Evolutionary conservation across 73 alveolate genomes (phyloP), one percentile per base, ranked within the genome.

Genomic region (Diophrys appendiculata): DNA sequence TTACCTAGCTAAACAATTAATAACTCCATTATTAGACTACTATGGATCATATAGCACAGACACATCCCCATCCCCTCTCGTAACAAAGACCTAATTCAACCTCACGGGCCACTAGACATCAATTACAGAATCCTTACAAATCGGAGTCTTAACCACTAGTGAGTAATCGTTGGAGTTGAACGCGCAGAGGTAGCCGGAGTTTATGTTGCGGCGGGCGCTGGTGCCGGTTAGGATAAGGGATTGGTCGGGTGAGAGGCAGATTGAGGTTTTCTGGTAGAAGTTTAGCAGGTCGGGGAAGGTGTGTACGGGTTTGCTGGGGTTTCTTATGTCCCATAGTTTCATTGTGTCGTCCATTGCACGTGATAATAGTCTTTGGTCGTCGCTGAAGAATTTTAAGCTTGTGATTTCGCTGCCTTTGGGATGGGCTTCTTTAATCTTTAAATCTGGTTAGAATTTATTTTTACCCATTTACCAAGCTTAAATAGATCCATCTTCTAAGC

Each of bases 301-400:
- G 0, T 73, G 65, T 54, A 94, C 67, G 23, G 98, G 98, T 68
- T 91, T 92, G 34, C 72, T 86, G 11, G 92, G 80, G 69, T 88
- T 89, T 78, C 96, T 80, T 43, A 90, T 76, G 76, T 96, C 99
- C 99, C 99, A 96, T 33, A 96, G 78, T 73, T 96, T 96, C 88
- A 96, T 84, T 29, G 99, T 93, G 52, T 90, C 92, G 73, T 96
- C 98, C 77, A 91, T 86, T 18, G 95, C 90, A 74, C 97, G 83
- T 14, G 98, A 82, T 53, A 87, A 88, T 70, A 94, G 83, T 77
- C 95, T 83, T 53, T 73, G 78, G 29, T 82, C 88, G 75, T 92
- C 96, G 78, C 81, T 84, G 68, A 93, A 84, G 67, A 93, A 80
- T 55, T 83, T 83, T 1, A 95, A 88, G 68, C 95, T 89, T 60